Evolutionary conservation across 495 filamentous ascomycete genomes (phyloP).

Genomic region (Arthonia radiata): DNA sequence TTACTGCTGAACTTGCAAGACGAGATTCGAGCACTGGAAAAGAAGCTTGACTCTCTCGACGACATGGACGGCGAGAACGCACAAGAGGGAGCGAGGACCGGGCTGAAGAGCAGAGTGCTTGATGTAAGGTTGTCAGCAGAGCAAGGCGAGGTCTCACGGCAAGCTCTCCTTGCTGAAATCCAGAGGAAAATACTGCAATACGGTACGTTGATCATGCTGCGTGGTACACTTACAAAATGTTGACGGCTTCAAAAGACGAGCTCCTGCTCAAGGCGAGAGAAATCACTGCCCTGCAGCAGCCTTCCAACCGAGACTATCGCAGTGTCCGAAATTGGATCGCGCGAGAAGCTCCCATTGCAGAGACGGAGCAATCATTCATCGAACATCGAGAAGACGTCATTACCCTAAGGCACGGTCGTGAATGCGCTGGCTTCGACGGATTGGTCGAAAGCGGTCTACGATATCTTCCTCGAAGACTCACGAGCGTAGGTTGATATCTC

Average conservation of each 20-base stretch:
- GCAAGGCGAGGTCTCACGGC: too few relatives aligned
- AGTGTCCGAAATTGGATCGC: conserved; percentile 15
- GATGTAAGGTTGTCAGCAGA: too few relatives aligned
- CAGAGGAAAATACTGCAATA: too few relatives aligned
- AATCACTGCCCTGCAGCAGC: conserved; percentile 12
- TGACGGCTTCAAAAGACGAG: too few relatives aligned
- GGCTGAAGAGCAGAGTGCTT: too few relatives aligned
- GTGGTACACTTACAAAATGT: too few relatives aligned
- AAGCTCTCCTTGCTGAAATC: too few relatives aligned
- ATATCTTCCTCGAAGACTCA: conserved; percentile 7
- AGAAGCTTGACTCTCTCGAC: conserved; percentile 12
- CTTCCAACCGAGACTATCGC: conserved; percentile 13
- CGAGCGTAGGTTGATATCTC: conserved; percentile 6
- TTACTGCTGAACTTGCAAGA: conserved; percentile 14
- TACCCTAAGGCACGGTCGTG: conserved; percentile 14
- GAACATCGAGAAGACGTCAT: conserved; percentile 18
- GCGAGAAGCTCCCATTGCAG: conserved; percentile 9
- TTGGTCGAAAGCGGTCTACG: conserved; percentile 12
- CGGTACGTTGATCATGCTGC: too few relatives aligned
- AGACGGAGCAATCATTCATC: conserved; percentile 13
- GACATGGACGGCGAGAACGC: too few relatives aligned
- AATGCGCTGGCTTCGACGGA: conserved; percentile 17
- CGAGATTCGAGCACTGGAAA: conserved; percentile 13
- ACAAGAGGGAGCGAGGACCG: too few relatives aligned
- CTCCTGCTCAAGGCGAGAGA: conserved; percentile 14